These are phyloP conservation scores for Aspergillus sergii DNA, from an alignment of 2,329 filamentous ascomycete genomes.

Conservation along the genomic window DNA sequence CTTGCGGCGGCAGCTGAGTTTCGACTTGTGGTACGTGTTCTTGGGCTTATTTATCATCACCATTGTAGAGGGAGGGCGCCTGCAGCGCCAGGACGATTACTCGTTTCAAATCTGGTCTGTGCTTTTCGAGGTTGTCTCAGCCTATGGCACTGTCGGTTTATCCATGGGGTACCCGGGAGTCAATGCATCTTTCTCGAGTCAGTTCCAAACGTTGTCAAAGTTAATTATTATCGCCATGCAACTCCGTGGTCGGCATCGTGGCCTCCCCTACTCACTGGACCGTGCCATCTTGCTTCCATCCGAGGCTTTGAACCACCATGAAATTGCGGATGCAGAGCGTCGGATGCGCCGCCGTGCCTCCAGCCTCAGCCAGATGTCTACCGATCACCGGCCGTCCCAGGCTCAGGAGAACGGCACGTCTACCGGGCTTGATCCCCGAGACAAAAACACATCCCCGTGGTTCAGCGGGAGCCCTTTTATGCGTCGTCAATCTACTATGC, in stretches of 20 bases:
- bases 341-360: slow-evolving; percentile 44
- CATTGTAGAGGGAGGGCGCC: slow-evolving; percentile 77
- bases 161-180: slow-evolving; percentile 77
- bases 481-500: slow-evolving; percentile 32
- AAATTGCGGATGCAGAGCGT: slow-evolving; percentile 55
- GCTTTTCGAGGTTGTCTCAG: slow-evolving; percentile 85
- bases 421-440: slow-evolving; percentile 29
- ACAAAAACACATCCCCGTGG: slow-evolving; percentile 21
- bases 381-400: slow-evolving; percentile 28
- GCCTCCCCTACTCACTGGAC: slow-evolving; percentile 68
- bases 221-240: slow-evolving; percentile 69
- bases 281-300: slow-evolving; percentile 70
- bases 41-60: slow-evolving; percentile 89
- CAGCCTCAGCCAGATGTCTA: slow-evolving; percentile 34
- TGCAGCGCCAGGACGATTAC: slow-evolving; percentile 63
- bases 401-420: slow-evolving; percentile 25
- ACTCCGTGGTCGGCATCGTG: slow-evolving; percentile 66
- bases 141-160: slow-evolving; percentile 92
- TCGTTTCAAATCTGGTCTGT: slow-evolving; percentile 68
- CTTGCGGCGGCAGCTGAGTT: slow-evolving; percentile 88
- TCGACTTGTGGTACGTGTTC: slow-evolving; percentile 97
- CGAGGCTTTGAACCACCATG: slow-evolving; percentile 64
- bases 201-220: slow-evolving; percentile 74
- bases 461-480: slow-evolving; percentile 25
- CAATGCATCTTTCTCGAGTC: slow-evolving; percentile 78